Conservation (phyloP, 2,329 filamentous ascomycete species). For the Podosphaera leucotricha region DNA sequence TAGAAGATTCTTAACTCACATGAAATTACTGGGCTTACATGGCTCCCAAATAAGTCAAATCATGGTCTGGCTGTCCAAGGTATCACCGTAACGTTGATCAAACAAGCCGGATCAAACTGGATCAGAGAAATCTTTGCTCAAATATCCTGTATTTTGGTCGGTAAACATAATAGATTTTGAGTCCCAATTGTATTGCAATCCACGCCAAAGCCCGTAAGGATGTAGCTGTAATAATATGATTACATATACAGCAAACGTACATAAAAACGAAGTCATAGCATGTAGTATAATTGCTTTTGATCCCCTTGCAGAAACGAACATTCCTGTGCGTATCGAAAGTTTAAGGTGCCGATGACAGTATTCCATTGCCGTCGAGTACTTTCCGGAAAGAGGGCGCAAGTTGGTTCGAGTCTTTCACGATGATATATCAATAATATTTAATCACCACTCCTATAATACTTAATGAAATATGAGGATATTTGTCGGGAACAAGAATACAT, state of each 20-base stretch:
- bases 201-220: not conserved
- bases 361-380: no score
- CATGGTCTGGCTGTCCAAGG: not conserved
- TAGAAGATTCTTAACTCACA: not conserved
- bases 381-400: no score
- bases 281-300: not conserved
- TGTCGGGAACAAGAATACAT: no score
- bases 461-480: no score
- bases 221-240: not conserved
- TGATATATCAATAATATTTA: no score
- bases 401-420: no score
- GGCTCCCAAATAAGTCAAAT: not conserved
- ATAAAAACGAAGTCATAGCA: not conserved
- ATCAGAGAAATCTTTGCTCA: not conserved
- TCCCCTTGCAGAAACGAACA: not conserved
- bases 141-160: not conserved
- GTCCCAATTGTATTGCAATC: not conserved
- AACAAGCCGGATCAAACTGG: not conserved
- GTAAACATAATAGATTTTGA: not conserved
- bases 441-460: no score
- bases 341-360: not conserved
- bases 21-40: not conserved
- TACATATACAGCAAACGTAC: not conserved
- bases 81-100: not conserved
- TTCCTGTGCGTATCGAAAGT: not conserved